phyloP scores from a whole-genome alignment of 768 basidiomycete species.

The Mycena alexandri region DNA sequence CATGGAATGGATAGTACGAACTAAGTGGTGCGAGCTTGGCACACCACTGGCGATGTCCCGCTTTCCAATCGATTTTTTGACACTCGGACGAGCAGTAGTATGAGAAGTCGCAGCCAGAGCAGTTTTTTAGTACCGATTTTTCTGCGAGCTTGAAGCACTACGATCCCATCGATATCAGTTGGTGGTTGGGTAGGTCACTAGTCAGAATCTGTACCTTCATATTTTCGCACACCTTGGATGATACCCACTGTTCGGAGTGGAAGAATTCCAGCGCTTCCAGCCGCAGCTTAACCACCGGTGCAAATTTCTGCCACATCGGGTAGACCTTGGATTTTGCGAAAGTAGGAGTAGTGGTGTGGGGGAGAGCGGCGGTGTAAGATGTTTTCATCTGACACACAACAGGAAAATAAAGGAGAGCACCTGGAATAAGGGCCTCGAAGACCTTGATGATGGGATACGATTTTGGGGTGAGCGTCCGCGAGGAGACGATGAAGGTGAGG shows the following conservation, averaged over 20 bases:
- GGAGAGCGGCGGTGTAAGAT: neutral
- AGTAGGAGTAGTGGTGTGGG: neutral
- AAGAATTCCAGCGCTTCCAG: constrained; percentile 1
- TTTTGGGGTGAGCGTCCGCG: neutral
- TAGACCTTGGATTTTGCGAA: neutral
- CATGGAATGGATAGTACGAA: neutral
- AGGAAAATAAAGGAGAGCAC: neutral
- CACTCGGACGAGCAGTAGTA: neutral
- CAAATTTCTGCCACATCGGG: neutral
- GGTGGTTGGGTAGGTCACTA: no score
- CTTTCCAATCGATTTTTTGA: neutral
- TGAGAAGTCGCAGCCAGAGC: neutral
- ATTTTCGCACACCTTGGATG: neutral
- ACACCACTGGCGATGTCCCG: neutral
- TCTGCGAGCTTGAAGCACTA: constrained; percentile 1
- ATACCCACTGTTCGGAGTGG: neutral
- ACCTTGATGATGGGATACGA: neutral
- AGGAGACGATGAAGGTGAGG: neutral
- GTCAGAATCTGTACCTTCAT: neutral
- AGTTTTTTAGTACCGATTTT: neutral
- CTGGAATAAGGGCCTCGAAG: neutral
- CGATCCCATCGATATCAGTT: neutral
- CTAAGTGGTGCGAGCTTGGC: neutral
- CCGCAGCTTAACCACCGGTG: neutral
- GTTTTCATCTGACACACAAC: neutral